Evolutionary conservation across 495 filamentous ascomycete species (phyloP), one percentile per base, ranked within the genome.

Genomic region (Friedmanniomyces endolithicus): DNA sequence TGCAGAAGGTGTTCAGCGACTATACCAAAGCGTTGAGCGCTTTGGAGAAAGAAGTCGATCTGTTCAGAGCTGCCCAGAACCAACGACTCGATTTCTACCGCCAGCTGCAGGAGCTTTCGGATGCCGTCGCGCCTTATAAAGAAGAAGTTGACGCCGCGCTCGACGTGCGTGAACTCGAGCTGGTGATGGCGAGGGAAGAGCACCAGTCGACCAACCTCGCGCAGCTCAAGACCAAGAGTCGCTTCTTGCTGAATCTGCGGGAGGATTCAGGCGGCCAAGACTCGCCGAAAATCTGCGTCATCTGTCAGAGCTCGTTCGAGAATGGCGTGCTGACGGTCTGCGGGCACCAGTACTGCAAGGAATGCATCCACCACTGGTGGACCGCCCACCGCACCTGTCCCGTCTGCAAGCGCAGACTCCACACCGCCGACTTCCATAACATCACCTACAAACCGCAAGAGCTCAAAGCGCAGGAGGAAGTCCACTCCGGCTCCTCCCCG

Each of bases 271-370:
- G 68, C 39, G 67, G 75, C n/a, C 69, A 82, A 31, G 76, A 82
- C 56, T 65, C 50, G 11, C 70, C 79, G 19, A 73, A 76, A 39
- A 77, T 81, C 19, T 95, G 89, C 65, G 75, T 90, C 57, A 94
- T 96, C 58, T 95, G 89, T 65, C 80, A 84, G 53, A 71, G 74
- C 0, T 58, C 70, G 6, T 89, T 94, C 65, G 83, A 85, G 61
- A 68, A 78, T 41, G 92, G 90, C 41, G 83, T 90, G 27, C 72
- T 98, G 62, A 96, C 90, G 1, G 76, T 84, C 1, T 98, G 90
- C 67, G 90, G 90, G 0, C 90, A 98, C 63, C 79, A 84, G 53
- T 96, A 86, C 62, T 96, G 90, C 70, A 85, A 82, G 52, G 85
- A 86, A 31, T 98, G 92, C 67, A 79, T 96, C 27, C 70, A 71